phyloP scores from a whole-genome alignment of 345 rosid genomes.

The Dipteronia dyeriana region DNA sequence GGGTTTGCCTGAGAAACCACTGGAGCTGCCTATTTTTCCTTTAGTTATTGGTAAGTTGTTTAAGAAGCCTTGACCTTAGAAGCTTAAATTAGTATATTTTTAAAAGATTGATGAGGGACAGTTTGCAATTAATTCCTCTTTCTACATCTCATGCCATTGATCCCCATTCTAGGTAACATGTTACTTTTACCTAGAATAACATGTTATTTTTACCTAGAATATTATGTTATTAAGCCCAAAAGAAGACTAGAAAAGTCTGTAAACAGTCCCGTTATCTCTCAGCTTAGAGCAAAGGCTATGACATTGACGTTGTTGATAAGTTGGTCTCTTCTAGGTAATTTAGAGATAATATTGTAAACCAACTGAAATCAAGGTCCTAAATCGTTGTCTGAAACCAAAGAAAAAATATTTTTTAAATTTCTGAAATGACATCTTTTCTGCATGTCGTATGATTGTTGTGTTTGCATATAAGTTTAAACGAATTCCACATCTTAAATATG shows the following conservation, averaged over 20 bases:
- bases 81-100: not conserved
- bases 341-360: not conserved
- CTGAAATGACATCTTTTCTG: not conserved
- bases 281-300: not conserved
- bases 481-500: not conserved
- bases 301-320: not conserved
- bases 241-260: not conserved
- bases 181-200: not conserved
- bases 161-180: not conserved
- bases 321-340: not conserved
- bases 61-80: not conserved
- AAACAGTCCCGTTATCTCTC: not conserved
- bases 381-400: not conserved
- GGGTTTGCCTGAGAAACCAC: slow-evolving; percentile 80
- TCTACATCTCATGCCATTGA: not conserved
- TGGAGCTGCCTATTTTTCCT: slow-evolving; percentile 73
- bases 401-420: not conserved
- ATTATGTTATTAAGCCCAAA: not conserved
- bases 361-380: not conserved
- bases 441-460: not conserved
- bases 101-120: not conserved
- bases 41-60: slow-evolving; percentile 56
- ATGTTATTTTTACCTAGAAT: not conserved
- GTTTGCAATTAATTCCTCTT: not conserved
- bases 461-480: not conserved